Base-by-base conservation (phyloP, 768 basidiomycete species). In the Lactarius deliciosus region DNA sequence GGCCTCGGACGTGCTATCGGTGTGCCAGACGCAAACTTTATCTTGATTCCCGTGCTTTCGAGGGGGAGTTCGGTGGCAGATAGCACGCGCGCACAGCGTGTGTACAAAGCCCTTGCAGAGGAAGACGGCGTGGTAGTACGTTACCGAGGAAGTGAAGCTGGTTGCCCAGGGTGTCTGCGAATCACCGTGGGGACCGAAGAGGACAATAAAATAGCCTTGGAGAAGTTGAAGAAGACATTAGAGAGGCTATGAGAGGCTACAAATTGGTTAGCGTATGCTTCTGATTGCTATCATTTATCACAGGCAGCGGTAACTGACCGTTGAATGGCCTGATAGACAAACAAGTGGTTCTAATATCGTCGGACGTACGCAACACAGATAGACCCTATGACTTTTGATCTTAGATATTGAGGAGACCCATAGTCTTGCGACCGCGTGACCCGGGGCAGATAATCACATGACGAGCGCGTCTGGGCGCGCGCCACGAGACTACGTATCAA, bases 71-170 rank as follows among this genome's bases (percentile, higher is more conserved):
- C 68, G 34, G 77, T 76, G 5, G 82, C 85, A 0, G 88, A 91
- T 75, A 92, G 85, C 67, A 74, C 60, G 25, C 82, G 90, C 18
- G 85, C 93, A 0, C 77, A 79, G 58, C 76, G 74, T 60, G 81
- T 94, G 30, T 98, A 98, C 77, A 89, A 86, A 73, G 78, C 83
- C 11, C 81, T 98, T 65, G 97, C 97, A 5, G 94, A 96, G 75
- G 81, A 86, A 62, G 82, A 85, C 68, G 91, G 89, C 0, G 88
- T 99, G 0, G 97, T 99, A 16, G 93, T 99, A 11, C 81, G 96
- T 61, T 98, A 86, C 78, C 81, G 97, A 61, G 97, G 97, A 0
- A 78, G 81, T 18, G 96, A 98, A 77, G 74, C 81, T 11, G 96
- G 97, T 0, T 99, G 97, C 70, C 79, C 80, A 38, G 97, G 88